Conservation (phyloP, 2,329 filamentous ascomycete genomes). For the Arthrobotrys musiformis region DNA sequence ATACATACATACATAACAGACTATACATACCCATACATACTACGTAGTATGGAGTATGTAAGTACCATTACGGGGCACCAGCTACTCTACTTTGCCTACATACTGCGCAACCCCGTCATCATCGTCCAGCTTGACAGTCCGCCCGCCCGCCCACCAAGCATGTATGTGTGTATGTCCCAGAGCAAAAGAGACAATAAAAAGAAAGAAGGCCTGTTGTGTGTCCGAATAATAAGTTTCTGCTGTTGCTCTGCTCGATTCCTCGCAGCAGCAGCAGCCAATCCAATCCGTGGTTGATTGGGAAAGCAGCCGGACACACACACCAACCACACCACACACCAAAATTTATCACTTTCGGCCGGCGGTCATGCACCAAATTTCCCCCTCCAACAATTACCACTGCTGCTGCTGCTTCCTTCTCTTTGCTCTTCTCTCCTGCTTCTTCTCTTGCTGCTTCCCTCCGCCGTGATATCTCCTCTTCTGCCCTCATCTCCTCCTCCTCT, state of each 20-base stretch:
- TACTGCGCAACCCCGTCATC: constrained; percentile 54
- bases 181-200: too few species aligned
- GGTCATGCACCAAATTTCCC: constrained; percentile 59
- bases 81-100: too few species aligned
- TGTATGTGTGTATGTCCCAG: too few species aligned
- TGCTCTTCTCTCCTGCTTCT: constrained; percentile 61
- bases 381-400: constrained; percentile 59
- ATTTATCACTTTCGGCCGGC: constrained; percentile 57
- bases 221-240: too few species aligned
- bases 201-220: too few species aligned
- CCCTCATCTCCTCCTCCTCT: constrained; percentile 60
- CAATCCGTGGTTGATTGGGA: constrained; percentile 28
- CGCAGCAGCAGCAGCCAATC: constrained; percentile 30
- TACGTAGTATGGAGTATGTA: neutral
- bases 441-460: constrained; percentile 61
- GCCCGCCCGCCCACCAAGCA: neutral
- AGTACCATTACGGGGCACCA: neutral
- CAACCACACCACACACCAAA: constrained; percentile 53
- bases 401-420: constrained; percentile 61
- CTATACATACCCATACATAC: neutral
- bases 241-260: too few species aligned
- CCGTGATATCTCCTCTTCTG: constrained; percentile 60
- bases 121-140: constrained; percentile 5
- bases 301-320: constrained; percentile 54
- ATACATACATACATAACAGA: neutral